A percentile compares a stretch with the other conserved stretches of the same genome.
phyloP scores from a whole-genome alignment of 257 asterid genomes.

The Jasminum sambac region DNA sequence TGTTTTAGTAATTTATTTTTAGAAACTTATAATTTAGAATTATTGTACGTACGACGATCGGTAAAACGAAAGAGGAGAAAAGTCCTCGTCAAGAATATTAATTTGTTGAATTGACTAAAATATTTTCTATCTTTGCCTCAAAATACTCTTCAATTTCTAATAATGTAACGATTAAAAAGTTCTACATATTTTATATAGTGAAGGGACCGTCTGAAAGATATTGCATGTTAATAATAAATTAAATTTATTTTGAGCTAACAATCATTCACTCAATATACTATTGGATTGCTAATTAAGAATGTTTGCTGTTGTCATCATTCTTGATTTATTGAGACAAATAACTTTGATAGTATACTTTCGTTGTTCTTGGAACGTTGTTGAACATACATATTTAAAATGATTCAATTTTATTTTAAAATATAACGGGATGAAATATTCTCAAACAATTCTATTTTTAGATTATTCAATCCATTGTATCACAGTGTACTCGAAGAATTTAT shows the following conservation, averaged over 20 bases:
- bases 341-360: background rate
- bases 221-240: background rate
- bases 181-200: background rate
- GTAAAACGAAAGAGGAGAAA: background rate
- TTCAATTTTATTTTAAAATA: background rate
- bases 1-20: no score
- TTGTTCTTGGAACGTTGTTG: background rate
- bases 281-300: background rate
- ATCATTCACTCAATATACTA: no score
- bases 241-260: background rate
- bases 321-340: background rate
- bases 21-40: no score
- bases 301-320: background rate
- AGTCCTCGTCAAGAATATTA: background rate
- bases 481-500: background rate
- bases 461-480: background rate
- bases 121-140: background rate
- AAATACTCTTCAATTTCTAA: background rate
- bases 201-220: background rate
- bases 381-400: background rate
- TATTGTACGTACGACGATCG: no score
- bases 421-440: background rate
- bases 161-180: background rate
- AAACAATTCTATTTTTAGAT: background rate
- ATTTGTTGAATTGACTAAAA: background rate